Conservation (phyloP, 371 early-diverging fungal species). For the Mucor velutinosus region DNA sequence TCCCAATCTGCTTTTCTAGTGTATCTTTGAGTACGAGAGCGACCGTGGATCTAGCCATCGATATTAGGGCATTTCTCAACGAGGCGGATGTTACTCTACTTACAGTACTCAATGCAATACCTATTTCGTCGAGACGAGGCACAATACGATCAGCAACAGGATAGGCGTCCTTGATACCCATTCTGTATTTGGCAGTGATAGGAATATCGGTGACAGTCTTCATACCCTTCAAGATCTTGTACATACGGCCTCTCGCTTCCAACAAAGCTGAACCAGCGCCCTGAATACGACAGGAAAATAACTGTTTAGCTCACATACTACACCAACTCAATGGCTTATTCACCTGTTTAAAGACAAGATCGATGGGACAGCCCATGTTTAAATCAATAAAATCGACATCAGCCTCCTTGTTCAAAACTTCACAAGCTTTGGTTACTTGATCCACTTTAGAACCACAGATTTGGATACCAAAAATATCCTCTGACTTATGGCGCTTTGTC, state of each 20-base stretch:
- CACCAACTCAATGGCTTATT: constrained; percentile 20
- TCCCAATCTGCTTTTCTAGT: constrained; percentile 91
- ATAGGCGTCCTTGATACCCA: constrained; percentile 69
- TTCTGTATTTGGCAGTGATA: constrained; percentile 91
- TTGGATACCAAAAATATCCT: constrained; percentile 95
- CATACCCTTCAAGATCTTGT: constrained; percentile 80
- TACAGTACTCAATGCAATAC: constrained; percentile 51
- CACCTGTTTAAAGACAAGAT: constrained; percentile 70
- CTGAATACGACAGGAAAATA: not conserved
- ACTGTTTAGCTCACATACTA: not conserved
- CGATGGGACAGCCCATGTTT: constrained; percentile 97
- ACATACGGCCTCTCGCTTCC: constrained; percentile 66
- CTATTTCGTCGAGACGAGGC: constrained; percentile 63
- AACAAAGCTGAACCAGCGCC: constrained; percentile 90
- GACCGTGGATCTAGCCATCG: constrained; percentile 76
- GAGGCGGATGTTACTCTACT: constrained; percentile 8
- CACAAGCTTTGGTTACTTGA: constrained; percentile 65
- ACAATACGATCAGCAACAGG: constrained; percentile 78
- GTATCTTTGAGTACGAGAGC: constrained; percentile 93
- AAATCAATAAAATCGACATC: constrained; percentile 94
- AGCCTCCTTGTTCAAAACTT: constrained; percentile 67
- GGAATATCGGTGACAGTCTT: constrained; percentile 72
- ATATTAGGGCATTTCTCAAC: not conserved
- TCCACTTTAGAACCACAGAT: constrained; percentile 74
- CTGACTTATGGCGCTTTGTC: constrained; percentile 81